Conservation (phyloP, 2,329 filamentous ascomycete genomes). For the Byssothecium circinans region DNA sequence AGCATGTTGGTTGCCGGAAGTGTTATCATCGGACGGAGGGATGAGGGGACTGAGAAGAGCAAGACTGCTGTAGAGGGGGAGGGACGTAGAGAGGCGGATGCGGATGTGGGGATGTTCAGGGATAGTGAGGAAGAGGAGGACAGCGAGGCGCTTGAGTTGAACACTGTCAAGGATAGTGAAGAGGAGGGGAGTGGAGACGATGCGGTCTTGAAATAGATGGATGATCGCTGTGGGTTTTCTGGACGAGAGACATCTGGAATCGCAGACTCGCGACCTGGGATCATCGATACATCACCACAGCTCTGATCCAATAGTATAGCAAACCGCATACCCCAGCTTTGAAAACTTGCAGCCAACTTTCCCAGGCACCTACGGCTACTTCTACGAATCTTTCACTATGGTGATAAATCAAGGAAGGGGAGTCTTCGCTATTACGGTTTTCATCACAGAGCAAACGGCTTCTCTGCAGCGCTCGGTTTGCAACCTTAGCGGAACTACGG, state of each 20-base stretch:
- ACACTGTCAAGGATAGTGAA: constrained; percentile 26
- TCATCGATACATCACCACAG: not conserved
- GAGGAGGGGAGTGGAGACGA: constrained; percentile 29
- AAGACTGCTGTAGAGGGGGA: not conserved
- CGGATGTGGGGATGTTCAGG: constrained; percentile 30
- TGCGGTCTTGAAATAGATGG: constrained; percentile 30
- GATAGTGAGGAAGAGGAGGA: constrained; percentile 47
- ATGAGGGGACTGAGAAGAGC: constrained; percentile 48
- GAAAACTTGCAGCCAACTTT: no score
- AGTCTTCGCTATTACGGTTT: not conserved
- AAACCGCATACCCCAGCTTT: no score
- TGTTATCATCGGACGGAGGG: constrained; percentile 74
- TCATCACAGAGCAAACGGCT: not conserved
- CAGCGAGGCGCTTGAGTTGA: constrained; percentile 31
- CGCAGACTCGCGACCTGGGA: not conserved
- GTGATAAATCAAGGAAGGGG: not conserved
- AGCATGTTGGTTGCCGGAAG: constrained; percentile 72
- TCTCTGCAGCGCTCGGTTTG: not conserved
- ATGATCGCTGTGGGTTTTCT: no score
- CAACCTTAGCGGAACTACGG: not conserved
- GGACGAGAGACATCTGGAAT: not conserved
- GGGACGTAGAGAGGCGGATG: constrained; percentile 25
- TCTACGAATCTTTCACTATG: no score
- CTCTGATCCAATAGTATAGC: no score
- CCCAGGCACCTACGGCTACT: no score